A percentile compares a stretch with the other conserved stretches of the same genome.
phyloP scores from a whole-genome alignment of 2,329 filamentous ascomycete genomes.

The Scortechinia acanthostroma region DNA sequence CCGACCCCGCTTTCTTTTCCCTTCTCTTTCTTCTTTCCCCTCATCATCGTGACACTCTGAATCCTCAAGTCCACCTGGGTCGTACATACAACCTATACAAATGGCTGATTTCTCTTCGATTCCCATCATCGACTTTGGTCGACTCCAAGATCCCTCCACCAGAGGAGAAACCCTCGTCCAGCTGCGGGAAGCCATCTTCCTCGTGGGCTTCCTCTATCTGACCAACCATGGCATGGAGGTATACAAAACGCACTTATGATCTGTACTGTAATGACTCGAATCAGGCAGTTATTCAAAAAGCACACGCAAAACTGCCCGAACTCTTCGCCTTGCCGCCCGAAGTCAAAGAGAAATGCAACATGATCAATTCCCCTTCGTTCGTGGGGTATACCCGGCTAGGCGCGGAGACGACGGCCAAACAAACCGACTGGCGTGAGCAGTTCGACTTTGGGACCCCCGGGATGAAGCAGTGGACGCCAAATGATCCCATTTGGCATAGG shows the following conservation, averaged over 20 bases:
- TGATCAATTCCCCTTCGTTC: slow-evolving; percentile 1
- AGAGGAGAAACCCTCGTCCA: slow-evolving; percentile 12
- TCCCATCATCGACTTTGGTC: slow-evolving; percentile 13
- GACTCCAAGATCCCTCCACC: slow-evolving; percentile 12
- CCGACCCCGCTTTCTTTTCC: too few species aligned
- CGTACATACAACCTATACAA: too few species aligned
- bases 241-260: too few species aligned
- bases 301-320: background rate
- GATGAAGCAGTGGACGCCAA: slow-evolving; percentile 15
- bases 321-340: background rate
- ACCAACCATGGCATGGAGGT: slow-evolving; percentile 22
- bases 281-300: background rate
- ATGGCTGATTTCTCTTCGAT: background rate
- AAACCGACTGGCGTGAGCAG: slow-evolving; percentile 28
- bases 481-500: slow-evolving; percentile 33
- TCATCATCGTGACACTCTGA: too few species aligned
- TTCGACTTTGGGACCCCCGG: slow-evolving; percentile 24
- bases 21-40: too few species aligned
- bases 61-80: too few species aligned
- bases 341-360: background rate
- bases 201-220: slow-evolving; percentile 22
- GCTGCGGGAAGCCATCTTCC: slow-evolving; percentile 20
- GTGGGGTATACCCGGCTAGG: slow-evolving; percentile 14
- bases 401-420: slow-evolving; percentile 19
- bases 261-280: background rate